Conservation (phyloP, 805 yeast genomes). For the Cyberlindnera suaveolens region DNA sequence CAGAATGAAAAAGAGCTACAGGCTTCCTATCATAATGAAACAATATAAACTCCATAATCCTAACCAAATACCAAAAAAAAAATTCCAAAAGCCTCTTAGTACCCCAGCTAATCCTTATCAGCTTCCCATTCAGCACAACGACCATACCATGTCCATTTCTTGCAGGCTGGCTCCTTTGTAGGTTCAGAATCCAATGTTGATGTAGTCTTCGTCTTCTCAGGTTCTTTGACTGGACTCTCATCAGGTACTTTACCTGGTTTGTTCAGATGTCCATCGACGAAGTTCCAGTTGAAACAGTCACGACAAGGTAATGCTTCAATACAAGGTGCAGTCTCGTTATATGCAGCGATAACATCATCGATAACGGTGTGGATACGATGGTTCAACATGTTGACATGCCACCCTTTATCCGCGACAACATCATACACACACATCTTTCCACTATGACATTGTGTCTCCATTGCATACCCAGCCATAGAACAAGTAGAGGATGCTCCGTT, state of each 20-base stretch:
- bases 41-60: too few relatives aligned
- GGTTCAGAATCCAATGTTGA: constrained; percentile 8
- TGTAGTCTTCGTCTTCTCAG: not conserved
- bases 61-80: too few relatives aligned
- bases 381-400: constrained; percentile 83
- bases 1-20: too few relatives aligned
- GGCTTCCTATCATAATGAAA: too few relatives aligned
- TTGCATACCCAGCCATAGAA: constrained; percentile 89
- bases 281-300: constrained; percentile 89
- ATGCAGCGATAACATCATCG: constrained; percentile 64
- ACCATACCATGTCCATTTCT: constrained; percentile 47
- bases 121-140: constrained; percentile 40
- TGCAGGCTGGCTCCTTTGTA: constrained; percentile 22
- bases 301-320: constrained; percentile 73
- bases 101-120: not conserved
- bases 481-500: constrained; percentile 90
- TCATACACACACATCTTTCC: constrained; percentile 87
- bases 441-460: constrained; percentile 94
- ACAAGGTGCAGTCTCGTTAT: constrained; percentile 76
- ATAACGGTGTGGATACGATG: constrained; percentile 90
- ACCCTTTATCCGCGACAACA: constrained; percentile 81
- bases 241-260: constrained; percentile 1
- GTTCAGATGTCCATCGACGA: constrained; percentile 33
- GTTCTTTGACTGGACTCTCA: not conserved
- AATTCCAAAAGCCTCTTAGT: not conserved